Evolutionary conservation across 2,329 filamentous ascomycete genomes (phyloP).

Genomic region (Nemania sp.): DNA sequence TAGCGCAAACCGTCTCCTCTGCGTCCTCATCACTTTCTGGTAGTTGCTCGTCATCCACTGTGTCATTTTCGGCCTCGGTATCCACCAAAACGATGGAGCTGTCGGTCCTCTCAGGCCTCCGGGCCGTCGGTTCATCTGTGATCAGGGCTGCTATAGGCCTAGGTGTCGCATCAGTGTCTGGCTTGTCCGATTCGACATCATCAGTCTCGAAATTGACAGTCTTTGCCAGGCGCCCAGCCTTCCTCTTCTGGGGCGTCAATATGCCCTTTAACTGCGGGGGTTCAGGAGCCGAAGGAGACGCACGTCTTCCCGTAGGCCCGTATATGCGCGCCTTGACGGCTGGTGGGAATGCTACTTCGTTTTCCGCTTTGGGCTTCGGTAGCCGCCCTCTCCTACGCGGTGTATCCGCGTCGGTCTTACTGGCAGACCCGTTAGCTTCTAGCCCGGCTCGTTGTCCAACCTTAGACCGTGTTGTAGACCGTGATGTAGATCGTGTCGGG

Average conservation of each 20-base stretch:
- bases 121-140: conserved; percentile 28
- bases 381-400: conserved; percentile 33
- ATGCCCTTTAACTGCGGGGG: conserved; percentile 54
- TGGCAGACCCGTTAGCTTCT: neutral
- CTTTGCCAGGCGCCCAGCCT: conserved; percentile 48
- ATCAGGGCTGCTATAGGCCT: conserved; percentile 40
- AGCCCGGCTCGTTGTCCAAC: neutral
- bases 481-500: conserved; percentile 1
- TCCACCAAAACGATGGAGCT: conserved; percentile 16
- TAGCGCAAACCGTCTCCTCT: conserved; percentile 48
- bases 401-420: neutral
- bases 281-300: neutral
- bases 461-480: conserved; percentile 2
- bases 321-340: conserved; percentile 25
- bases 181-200: conserved; percentile 47
- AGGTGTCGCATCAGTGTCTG: conserved; percentile 56
- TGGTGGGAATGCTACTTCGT: conserved; percentile 1
- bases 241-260: conserved; percentile 56
- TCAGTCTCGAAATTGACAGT: conserved; percentile 55
- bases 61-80: conserved; percentile 12
- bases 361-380: conserved; percentile 14
- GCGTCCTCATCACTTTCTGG: conserved; percentile 38
- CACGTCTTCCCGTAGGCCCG: conserved; percentile 13
- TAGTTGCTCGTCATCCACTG: conserved; percentile 41
- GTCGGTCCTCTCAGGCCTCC: conserved; percentile 20